Base-by-base conservation (phyloP, 176 grass and related monocot species). In the Lolium multiflorum region DNA sequence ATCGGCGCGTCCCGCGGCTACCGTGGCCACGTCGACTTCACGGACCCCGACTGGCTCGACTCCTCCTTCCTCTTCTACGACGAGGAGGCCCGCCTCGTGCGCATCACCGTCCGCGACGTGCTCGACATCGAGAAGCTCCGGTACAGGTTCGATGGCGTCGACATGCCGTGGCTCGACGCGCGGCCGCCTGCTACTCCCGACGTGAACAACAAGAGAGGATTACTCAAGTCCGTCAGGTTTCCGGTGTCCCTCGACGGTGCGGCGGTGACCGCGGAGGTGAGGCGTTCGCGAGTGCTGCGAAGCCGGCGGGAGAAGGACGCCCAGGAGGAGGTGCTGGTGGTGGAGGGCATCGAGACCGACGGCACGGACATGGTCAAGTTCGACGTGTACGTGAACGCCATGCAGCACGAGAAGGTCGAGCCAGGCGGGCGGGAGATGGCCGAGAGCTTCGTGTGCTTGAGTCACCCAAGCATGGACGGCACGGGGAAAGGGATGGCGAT, bases 61-160 rank as follows among this genome's bases (percentile, higher is more conserved):
- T 83, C 93, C 0, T 85, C 84, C 38, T 94, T 92, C 67, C 41
- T 88, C 78, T 47, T 92, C 82, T 94, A 92, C 21, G 88, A 94
- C 51, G 87, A 92, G 73, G 91, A 92, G 35, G 82, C 71, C 1
- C 85, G 47, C 25, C 93, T 92, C 21, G 90, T 94, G 57, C 76
- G 65, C 0, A 69, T 94, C 81, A 80, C 49, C 11, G 82, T 92
- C 6, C 78, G 77, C 11, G 70, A 85, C 41, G 5, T 77, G 50
- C 83, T 85, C 58, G 25, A 82, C 78, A 70, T 52, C 1, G 50
- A 47, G 0, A 37, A 51, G 31, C 88, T 89, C 11, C 83, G 88
- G 9, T 89, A 89, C 69, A 20, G 14, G 1, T 85, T 31, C 1
- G 59, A 12, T 0, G 50, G 15, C 1, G 77, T 81, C 8, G 71